A percentile compares a stretch with the other conserved stretches of the same genome.
Evolutionary conservation across 495 filamentous ascomycete genomes (phyloP).

Genomic region (Neurospora discreta): DNA sequence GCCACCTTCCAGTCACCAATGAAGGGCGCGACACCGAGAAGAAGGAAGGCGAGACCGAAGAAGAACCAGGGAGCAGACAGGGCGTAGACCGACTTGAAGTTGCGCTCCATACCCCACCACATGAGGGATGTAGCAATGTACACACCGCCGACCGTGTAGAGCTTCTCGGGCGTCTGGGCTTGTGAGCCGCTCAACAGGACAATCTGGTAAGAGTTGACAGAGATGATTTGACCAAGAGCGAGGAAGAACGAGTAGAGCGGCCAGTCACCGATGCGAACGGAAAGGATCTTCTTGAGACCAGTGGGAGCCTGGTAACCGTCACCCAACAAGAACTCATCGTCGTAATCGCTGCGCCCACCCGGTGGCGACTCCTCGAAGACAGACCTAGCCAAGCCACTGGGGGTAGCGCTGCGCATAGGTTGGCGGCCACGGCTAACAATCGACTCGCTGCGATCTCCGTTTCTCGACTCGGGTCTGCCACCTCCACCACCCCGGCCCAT

Average conservation of each 20-base stretch:
- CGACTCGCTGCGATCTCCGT: conserved; percentile 15
- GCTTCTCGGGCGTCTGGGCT: conserved; percentile 46
- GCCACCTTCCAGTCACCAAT: conserved; percentile 22
- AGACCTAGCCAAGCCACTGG: conserved; percentile 18
- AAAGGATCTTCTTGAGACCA: conserved; percentile 45
- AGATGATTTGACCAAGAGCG: conserved; percentile 56
- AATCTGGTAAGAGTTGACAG: conserved; percentile 59
- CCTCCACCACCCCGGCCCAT: conserved; percentile 3
- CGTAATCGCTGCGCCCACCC: not conserved
- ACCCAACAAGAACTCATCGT: conserved; percentile 51
- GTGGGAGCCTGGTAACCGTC: conserved; percentile 54
- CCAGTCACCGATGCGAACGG: conserved; percentile 46
- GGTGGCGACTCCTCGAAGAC: conserved; percentile 22
- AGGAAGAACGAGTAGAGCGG: conserved; percentile 62
- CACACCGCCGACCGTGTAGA: conserved; percentile 52
- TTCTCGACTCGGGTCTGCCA: conserved; percentile 17
- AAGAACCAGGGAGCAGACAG: conserved; percentile 49
- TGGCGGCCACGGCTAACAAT: conserved; percentile 21
- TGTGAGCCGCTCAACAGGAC: conserved; percentile 51
- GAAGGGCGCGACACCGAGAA: conserved; percentile 55
- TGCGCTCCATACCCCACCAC: conserved; percentile 53
- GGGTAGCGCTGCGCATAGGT: conserved; percentile 21
- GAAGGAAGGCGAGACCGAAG: conserved; percentile 50
- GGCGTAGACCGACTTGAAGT: conserved; percentile 44
- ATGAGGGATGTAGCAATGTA: conserved; percentile 49